These are phyloP conservation scores for Hypoxylon sp. DNA, from an alignment of 2,329 filamentous ascomycete genomes.

Conservation along the genomic window DNA sequence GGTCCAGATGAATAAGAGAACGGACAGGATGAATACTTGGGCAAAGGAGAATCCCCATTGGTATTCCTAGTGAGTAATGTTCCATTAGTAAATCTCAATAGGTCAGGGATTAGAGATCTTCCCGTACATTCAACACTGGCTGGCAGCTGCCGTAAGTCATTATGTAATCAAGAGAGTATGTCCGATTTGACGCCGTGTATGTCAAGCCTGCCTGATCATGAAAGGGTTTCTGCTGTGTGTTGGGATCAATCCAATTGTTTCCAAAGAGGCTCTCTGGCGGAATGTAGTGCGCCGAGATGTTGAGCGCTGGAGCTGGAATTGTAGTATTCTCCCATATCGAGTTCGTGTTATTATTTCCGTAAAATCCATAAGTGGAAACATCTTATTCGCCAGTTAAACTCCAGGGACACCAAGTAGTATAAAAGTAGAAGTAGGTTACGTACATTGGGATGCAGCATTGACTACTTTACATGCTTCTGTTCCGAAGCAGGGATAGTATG, in stretches of 20 bases:
- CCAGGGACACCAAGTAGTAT: too few species aligned
- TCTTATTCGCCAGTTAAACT: constrained; percentile 30
- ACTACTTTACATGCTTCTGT: too few species aligned
- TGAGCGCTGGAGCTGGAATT: constrained; percentile 31
- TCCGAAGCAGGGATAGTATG: too few species aligned
- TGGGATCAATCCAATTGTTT: constrained; percentile 11
- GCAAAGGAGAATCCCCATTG: constrained; percentile 49
- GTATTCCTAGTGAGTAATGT: constrained; percentile 26
- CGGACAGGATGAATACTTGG: constrained; percentile 40
- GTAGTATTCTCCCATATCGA: constrained; percentile 28
- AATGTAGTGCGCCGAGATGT: constrained; percentile 33
- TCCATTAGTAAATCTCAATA: background rate
- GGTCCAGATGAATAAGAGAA: constrained; percentile 43
- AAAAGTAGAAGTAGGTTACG: background rate
- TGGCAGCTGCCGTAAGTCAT: constrained; percentile 39
- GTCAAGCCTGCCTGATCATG: background rate
- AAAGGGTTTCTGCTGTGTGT: constrained; percentile 8
- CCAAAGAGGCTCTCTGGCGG: constrained; percentile 8
- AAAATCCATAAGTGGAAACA: constrained; percentile 35
- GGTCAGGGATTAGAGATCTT: background rate
- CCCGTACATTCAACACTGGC: constrained; percentile 29
- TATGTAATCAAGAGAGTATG: constrained; percentile 36
- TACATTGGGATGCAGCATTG: background rate
- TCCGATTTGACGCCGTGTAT: constrained; percentile 24
- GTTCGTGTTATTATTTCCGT: constrained; percentile 19